Conservation (phyloP, 2,329 filamentous ascomycete species). For the Penicillium vulpinum region DNA sequence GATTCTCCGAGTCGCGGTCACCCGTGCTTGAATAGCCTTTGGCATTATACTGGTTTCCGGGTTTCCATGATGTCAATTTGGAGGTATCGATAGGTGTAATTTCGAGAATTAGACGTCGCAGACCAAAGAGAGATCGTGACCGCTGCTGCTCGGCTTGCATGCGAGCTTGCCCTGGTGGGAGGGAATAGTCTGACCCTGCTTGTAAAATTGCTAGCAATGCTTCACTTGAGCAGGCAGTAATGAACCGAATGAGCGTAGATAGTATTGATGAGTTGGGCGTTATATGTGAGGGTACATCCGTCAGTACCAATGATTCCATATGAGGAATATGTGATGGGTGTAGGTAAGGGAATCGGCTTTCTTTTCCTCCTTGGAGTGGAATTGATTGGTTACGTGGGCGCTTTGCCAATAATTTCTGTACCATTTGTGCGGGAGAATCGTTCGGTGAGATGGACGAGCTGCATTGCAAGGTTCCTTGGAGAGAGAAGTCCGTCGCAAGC, state of each 20-base stretch:
- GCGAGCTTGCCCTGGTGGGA: slow-evolving; percentile 58
- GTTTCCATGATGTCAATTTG: slow-evolving; percentile 37
- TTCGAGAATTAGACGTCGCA: slow-evolving; percentile 59
- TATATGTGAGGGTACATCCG: slow-evolving; percentile 54
- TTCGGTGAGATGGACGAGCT: slow-evolving; percentile 23
- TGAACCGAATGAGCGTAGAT: slow-evolving; percentile 53
- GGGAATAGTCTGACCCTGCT: slow-evolving; percentile 57
- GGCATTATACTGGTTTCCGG: slow-evolving; percentile 48
- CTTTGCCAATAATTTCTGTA: slow-evolving; percentile 42
- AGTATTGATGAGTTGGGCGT: slow-evolving; percentile 44
- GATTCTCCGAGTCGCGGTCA: slow-evolving; percentile 58
- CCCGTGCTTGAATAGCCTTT: slow-evolving; percentile 58
- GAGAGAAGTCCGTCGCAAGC: not conserved
- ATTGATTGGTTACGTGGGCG: slow-evolving; percentile 35
- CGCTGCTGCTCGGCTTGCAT: slow-evolving; percentile 51
- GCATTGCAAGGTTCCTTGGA: slow-evolving; percentile 15
- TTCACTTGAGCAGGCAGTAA: slow-evolving; percentile 59
- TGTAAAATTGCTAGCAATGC: slow-evolving; percentile 53
- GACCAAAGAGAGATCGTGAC: slow-evolving; percentile 54
- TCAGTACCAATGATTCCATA: slow-evolving; percentile 57
- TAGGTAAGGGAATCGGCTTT: slow-evolving; percentile 38
- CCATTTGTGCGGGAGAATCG: slow-evolving; percentile 32
- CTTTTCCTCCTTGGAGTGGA: slow-evolving; percentile 30
- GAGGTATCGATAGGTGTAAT: slow-evolving; percentile 41
- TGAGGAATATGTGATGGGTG: slow-evolving; percentile 59